A percentile compares a stretch with the other conserved stretches of the same genome.
Evolutionary conservation across 805 yeast species (phyloP).

Genomic region (Metschnikowia amazonensis): DNA sequence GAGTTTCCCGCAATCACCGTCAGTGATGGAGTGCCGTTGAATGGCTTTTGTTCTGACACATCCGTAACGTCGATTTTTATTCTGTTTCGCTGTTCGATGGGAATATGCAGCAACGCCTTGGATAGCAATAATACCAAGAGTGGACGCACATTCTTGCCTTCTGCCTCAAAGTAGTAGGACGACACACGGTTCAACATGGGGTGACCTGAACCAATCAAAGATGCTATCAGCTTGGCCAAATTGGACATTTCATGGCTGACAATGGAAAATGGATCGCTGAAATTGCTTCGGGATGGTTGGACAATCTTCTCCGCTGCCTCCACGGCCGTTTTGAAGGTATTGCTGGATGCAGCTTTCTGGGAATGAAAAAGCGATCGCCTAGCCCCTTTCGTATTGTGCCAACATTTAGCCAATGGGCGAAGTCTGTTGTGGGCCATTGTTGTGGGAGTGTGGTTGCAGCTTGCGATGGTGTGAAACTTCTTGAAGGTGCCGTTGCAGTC

Average conservation of each 20-base stretch:
- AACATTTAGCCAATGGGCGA: conserved; percentile 1
- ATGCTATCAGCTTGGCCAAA: conserved; percentile 81
- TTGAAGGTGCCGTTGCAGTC: neutral
- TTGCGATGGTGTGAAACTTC: neutral
- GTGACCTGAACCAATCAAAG: conserved; percentile 86
- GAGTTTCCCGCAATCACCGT: conserved; percentile 58
- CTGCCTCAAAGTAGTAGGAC: conserved; percentile 92
- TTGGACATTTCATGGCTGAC: conserved; percentile 92
- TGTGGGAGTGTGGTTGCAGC: neutral
- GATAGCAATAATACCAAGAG: conserved; percentile 78
- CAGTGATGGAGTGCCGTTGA: conserved; percentile 51
- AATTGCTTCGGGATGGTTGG: conserved; percentile 41
- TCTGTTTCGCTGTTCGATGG: conserved; percentile 61
- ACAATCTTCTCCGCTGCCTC: conserved; percentile 72
- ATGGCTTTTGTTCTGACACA: conserved; percentile 63
- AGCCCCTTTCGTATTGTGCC: neutral
- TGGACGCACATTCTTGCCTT: conserved; percentile 94
- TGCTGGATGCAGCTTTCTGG: neutral
- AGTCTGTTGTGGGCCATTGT: conserved; percentile 1
- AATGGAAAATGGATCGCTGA: conserved; percentile 81
- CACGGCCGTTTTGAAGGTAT: conserved; percentile 50
- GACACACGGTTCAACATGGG: conserved; percentile 89
- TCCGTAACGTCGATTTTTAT: conserved; percentile 59
- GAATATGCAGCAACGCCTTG: conserved; percentile 75
- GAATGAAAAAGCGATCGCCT: neutral